These are phyloP conservation scores for Astragalus membranaceus DNA, from an alignment of 306 rosid species.

Conservation along the genomic window DNA sequence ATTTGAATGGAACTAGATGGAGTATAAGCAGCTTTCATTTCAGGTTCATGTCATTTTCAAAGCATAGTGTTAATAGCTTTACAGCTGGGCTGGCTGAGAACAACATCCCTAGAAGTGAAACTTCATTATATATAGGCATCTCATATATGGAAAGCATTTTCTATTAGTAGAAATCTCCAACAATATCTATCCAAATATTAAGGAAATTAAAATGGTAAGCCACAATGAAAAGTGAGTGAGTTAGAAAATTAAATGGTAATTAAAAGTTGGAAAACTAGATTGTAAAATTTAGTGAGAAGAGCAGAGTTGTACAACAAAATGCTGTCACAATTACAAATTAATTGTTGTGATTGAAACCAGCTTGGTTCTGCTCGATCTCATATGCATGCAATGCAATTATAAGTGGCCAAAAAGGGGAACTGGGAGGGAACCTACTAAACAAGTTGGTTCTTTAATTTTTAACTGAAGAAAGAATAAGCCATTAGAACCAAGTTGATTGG, in stretches of 20 bases:
- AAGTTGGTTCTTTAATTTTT: neutral
- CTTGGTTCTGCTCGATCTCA: neutral
- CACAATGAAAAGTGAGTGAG: neutral
- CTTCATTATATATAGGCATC: constrained; percentile 25
- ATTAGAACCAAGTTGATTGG: constrained; percentile 11
- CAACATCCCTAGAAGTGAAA: constrained; percentile 20
- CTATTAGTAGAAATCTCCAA: constrained; percentile 19
- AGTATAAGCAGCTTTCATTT: constrained; percentile 23
- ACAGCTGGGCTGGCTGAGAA: constrained; percentile 23
- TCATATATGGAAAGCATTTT: constrained; percentile 26
- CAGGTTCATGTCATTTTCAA: constrained; percentile 29
- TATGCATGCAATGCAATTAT: neutral
- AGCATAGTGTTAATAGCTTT: constrained; percentile 23
- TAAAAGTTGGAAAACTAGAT: neutral
- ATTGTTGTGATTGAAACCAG: neutral
- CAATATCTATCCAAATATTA: constrained; percentile 21
- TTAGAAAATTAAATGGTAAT: neutral
- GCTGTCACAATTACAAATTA: constrained; percentile 9
- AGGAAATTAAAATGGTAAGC: constrained; percentile 3
- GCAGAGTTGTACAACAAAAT: neutral
- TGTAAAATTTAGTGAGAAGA: neutral
- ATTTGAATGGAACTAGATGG: constrained; percentile 16
- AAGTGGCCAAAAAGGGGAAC: constrained; percentile 3
- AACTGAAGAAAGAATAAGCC: constrained; percentile 6
- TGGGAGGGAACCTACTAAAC: neutral